Evolutionary conservation across 345 rosid genomes (phyloP).

Genomic region (Clausena lansium): DNA sequence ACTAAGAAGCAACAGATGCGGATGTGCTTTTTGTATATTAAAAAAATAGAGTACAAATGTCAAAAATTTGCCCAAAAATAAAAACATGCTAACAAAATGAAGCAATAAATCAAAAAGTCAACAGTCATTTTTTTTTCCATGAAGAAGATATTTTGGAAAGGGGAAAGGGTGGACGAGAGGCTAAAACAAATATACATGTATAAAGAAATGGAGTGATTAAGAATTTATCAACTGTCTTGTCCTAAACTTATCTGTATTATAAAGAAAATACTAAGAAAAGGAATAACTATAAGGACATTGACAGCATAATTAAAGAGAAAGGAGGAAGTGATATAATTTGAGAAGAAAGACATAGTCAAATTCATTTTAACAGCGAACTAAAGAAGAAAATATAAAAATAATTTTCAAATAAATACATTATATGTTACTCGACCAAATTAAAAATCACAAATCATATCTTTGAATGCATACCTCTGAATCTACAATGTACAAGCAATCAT

Average conservation of each 20-base stretch:
- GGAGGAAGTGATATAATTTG: background rate
- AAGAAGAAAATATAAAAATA: background rate
- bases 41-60: background rate
- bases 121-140: background rate
- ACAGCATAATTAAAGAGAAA: background rate
- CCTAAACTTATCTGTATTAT: background rate
- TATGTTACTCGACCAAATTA: background rate
- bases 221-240: background rate
- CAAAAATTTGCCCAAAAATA: background rate
- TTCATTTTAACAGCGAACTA: background rate
- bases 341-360: background rate
- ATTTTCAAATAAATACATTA: background rate
- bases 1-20: too few species aligned
- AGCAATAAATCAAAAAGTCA: background rate
- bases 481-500: conserved; percentile 78
- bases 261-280: background rate
- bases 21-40: background rate
- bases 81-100: background rate
- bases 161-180: background rate
- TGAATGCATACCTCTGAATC: conserved; percentile 78
- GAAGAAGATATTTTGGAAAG: background rate
- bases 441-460: conserved; percentile 15
- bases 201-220: background rate
- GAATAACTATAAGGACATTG: background rate
- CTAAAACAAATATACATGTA: background rate